Evolutionary conservation across 2,329 filamentous ascomycete species (phyloP), one percentile per base, ranked within the genome.

Genomic region (Plenodomus tracheiphilus): DNA sequence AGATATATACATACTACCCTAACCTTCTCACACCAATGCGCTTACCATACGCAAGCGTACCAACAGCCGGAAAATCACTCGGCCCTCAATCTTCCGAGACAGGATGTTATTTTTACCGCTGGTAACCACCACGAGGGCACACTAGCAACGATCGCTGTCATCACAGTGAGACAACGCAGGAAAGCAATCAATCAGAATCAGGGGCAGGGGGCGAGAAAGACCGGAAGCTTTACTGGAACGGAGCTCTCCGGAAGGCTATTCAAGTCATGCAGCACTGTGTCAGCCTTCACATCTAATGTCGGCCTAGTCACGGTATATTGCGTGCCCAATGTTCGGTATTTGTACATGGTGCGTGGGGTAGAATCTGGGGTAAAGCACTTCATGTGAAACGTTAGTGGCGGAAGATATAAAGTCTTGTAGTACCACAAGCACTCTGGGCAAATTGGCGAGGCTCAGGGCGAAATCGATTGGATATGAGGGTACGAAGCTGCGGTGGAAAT

Each of bases 341-440:
- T 15, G 11, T 46, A 13, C n/a, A 25, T 37, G 30, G 16, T 37
- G 28, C 15, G 19, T 20, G 19, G 35, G 28, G 28, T 17, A 30
- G 20, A 46, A 46, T 46, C 49, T 41, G 52, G 54, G 56, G 56
- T 56, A 39, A 25, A 32, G 13, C 28, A 32, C 28, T 32, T 15
- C 11, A 32, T 43, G 51, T 53, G 25, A 54, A 58, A 58, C 49
- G 37, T 54, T 60, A 65, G 64, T 65, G 64, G 65, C 56, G 63
- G 63, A 64, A 63, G 40, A 57, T 54, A 51, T 42, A 21, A 41
- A 38, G 46, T 38, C 41, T 21, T 28, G 43, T 41, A 30, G 28
- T 15, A 8, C 28, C 11, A 49, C 48, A 63, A 59, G 52, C 53
- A 65, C 54, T 65, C 51, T 65, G 22, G 20, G 46, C 17, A 8